Evolutionary conservation across 495 filamentous ascomycete genomes (phyloP), one percentile per base, ranked within the genome.

Genomic region (Penicillium coffeae): DNA sequence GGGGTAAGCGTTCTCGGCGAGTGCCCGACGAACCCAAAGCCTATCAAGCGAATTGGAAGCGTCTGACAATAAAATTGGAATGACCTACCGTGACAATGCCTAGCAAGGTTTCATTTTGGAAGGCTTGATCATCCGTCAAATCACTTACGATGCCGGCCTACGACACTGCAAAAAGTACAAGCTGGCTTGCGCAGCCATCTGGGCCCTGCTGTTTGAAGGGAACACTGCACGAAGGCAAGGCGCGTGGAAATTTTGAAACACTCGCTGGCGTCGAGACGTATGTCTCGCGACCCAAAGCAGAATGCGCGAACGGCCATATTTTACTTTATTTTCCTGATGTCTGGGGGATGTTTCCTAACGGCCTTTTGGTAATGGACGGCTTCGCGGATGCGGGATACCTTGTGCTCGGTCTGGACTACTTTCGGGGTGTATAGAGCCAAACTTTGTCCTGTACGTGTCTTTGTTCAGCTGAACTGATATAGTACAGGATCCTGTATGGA

Each of bases 221-320:
- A 12, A 15, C 18, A 38, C 8, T 14, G 52, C 15, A 50, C 55
- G 54, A 58, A 50, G 37, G 59, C 48, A 15, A 27, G 20, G 12
- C 43, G 21, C 20, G 21, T 27, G 40, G 40, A 21, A 10, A 13
- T 8, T 36, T 46, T 21, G 19, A 13, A 10, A 36, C 14, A 14
- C 8, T 46, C 18, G 43, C 30, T 13, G 43, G 16, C 13, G 43
- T 46, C 13, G 43, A 46, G 14, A 46, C 43, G 3, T 46, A 46
- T 8, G 21, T 46, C 27, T 20, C 14, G 19, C 8, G 21, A 20
- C 43, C 43, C 22, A 19, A 21, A 8, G 10, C 9, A 1, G 14
- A 14, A 10, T 16, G 20, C 9, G 16, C 43, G 9, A 46, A 46
- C 10, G 18, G 43, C n/a, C 30, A 46, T 19, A 37, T 46, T 16